Percentiles rank a stretch among this genome's conserved stretches.
Evolutionary conservation across 768 basidiomycete species (phyloP).

Genomic region (Leccinum imitatum): DNA sequence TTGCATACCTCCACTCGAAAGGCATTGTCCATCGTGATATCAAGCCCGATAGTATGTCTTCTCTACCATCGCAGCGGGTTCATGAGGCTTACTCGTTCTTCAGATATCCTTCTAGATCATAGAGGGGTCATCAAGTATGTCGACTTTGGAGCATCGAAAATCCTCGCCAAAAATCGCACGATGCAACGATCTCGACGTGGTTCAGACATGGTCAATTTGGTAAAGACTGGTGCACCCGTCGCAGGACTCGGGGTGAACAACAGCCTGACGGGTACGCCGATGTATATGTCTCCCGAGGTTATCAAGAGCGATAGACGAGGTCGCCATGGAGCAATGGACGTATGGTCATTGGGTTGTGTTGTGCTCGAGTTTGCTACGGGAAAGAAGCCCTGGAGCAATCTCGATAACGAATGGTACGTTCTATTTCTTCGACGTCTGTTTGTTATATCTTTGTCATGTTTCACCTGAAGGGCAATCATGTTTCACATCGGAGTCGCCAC

Average conservation of each 20-base stretch:
- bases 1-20: constrained; percentile 90
- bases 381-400: constrained; percentile 96
- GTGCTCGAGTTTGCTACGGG: constrained; percentile 96
- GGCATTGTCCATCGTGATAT: constrained; percentile 95
- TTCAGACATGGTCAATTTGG: constrained; percentile 38
- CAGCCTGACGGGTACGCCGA: constrained; percentile 94
- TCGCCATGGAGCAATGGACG: constrained; percentile 93
- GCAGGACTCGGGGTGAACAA: constrained; percentile 62
- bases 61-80: constrained; percentile 1
- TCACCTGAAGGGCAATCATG: constrained; percentile 88
- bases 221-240: constrained; percentile 36
- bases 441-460: constrained; percentile 5
- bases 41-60: constrained; percentile 91
- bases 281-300: constrained; percentile 99
- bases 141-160: constrained; percentile 97
- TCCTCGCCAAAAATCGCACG: constrained; percentile 87
- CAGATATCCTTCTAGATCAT: constrained; percentile 92
- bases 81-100: constrained; percentile 13
- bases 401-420: constrained; percentile 96
- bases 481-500: constrained; percentile 98
- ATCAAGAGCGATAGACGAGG: constrained; percentile 93
- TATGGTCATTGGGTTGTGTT: constrained; percentile 98
- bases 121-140: constrained; percentile 93
- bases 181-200: constrained; percentile 68
- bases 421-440: neutral